Evolutionary conservation across 2,329 filamentous ascomycete genomes (phyloP).

Genomic region (Pyricularia grisea): DNA sequence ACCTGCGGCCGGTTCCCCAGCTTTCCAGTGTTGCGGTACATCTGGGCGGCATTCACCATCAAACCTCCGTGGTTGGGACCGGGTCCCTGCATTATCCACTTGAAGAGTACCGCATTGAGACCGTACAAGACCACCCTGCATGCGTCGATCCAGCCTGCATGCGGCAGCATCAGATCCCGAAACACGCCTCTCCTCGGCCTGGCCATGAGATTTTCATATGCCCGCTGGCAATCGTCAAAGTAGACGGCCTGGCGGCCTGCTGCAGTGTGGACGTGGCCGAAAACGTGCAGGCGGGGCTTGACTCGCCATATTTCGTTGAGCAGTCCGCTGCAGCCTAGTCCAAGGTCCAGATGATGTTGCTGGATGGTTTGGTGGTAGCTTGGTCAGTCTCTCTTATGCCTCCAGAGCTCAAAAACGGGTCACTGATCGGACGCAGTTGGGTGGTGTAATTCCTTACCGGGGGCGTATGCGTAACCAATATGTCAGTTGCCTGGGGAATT

Average conservation of each 20-base stretch:
- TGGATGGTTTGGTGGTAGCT: slow-evolving; percentile 13
- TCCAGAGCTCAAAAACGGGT: neutral
- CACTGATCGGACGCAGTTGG: slow-evolving; percentile 4
- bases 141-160: slow-evolving; percentile 35
- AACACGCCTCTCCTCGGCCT: slow-evolving; percentile 30
- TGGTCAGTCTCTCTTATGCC: neutral
- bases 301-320: slow-evolving; percentile 66
- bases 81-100: slow-evolving; percentile 46
- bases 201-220: slow-evolving; percentile 58
- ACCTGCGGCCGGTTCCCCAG: slow-evolving; percentile 29
- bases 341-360: slow-evolving; percentile 60
- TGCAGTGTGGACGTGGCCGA: slow-evolving; percentile 75
- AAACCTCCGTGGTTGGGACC: slow-evolving; percentile 38
- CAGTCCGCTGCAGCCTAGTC: slow-evolving; percentile 61
- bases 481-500: slow-evolving; percentile 63
- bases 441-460: slow-evolving; percentile 35
- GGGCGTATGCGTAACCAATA: slow-evolving; percentile 75
- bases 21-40: slow-evolving; percentile 41
- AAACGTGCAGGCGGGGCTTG: slow-evolving; percentile 67
- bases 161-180: slow-evolving; percentile 34
- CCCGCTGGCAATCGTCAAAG: slow-evolving; percentile 65
- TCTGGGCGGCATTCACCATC: slow-evolving; percentile 49
- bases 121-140: slow-evolving; percentile 34
- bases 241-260: slow-evolving; percentile 60
- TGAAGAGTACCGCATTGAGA: slow-evolving; percentile 39